Base-by-base conservation (phyloP, 495 filamentous ascomycete genomes). In the Penicillium salamii region DNA sequence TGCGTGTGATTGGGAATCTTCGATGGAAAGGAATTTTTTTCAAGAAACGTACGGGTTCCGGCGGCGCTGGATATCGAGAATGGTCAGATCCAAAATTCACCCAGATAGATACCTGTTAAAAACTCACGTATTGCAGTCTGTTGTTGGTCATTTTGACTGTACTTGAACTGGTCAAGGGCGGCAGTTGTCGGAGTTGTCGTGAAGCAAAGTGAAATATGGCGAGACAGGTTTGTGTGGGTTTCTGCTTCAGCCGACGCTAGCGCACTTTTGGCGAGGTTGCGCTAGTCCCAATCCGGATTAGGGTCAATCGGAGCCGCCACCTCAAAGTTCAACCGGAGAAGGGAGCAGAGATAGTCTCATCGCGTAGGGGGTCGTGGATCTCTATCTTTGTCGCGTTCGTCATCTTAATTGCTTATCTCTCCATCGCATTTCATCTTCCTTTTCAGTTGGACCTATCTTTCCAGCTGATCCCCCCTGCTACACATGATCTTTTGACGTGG, bases 41-140 rank as follows among this genome's bases (percentile, higher is more conserved):
- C n/a, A n/a, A n/a, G 46, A 55, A 61, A 86, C 89, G 80, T 87
- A 95, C 88, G 87, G 86, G 78, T 93, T 91, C 74, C 88, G 85
- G 77, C 89, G 86, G 74, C 89, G 85, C 85, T 90, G 63, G 17
- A 46, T 21, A 46, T 46, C 43, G 45, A 58, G 48, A 46, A 42
- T 52, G 52, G 43, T 20, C 46, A 20, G 29, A 55, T 65, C 56
- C 69, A 59, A 49, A 40, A 64, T 52, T 52, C 45, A 33, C 29
- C n/a, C 19, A 41, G 21, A 17, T 14, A 50, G 14, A 15, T 15
- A 14, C 38, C n/a, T 40, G 21, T 42, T 49, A 38, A 19, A n/a
- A 36, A 78, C 84, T 79, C 71, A 87, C 85, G 76, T 86, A 89
- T 71, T 82, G 83, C 65, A 89, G 71, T 82, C 86, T 84, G 63